These are phyloP conservation scores for Aphanomyces euteiches DNA, from an alignment of 352 stramenopile genomes.

Conservation along the genomic window DNA sequence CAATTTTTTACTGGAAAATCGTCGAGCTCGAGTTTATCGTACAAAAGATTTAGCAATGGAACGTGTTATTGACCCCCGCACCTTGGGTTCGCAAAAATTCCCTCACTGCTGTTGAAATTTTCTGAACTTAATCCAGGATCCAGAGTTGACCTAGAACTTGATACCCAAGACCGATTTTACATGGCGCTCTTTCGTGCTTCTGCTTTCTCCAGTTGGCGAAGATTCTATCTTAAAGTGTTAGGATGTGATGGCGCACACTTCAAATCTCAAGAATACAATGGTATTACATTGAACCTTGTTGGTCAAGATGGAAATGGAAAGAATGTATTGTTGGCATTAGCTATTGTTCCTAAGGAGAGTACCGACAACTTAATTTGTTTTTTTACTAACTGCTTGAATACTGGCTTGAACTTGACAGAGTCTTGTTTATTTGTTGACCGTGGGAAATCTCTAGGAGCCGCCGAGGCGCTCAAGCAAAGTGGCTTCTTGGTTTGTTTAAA, in stretches of 20 bases:
- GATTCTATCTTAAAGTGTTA: background rate
- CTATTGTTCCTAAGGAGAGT: background rate
- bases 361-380: background rate
- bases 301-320: background rate
- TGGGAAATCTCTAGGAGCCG: too few species aligned
- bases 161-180: background rate
- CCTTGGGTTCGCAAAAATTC: background rate
- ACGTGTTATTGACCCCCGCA: background rate
- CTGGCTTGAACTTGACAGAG: background rate
- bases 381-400: background rate
- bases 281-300: background rate
- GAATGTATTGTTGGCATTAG: background rate
- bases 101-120: background rate
- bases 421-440: too few species aligned
- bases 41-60: background rate
- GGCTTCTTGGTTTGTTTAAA: too few species aligned
- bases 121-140: background rate
- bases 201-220: background rate
- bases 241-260: constrained; percentile 1
- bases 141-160: background rate
- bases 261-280: background rate
- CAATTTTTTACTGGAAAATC: background rate
- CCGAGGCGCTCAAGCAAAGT: too few species aligned
- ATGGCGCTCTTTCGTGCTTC: background rate
- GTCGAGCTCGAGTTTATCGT: background rate